Evolutionary conservation across 2,329 filamentous ascomycete genomes (phyloP), one percentile per base, ranked within the genome.

Genomic region (Microascus cirrosus): DNA sequence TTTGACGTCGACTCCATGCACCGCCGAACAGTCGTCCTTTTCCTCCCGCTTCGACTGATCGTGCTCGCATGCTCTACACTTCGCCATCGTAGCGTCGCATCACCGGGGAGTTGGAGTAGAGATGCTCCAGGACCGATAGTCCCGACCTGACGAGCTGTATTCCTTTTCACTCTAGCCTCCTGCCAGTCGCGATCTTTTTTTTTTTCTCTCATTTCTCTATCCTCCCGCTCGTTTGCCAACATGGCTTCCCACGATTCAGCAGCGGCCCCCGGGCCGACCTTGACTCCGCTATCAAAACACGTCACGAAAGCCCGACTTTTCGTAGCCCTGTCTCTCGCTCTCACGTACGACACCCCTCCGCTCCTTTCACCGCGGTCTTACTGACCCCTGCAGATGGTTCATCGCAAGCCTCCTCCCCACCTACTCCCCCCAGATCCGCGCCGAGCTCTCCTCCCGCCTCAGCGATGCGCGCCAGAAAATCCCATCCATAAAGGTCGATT

Each of bases 401-500:
- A 53, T 57, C 20, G 76, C 77, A 6, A 67, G 71, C 42, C 62
- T 77, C 3, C 60, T 78, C 5, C 74, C 75, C 8, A 66, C 66
- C 48, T 78, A 77, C 66, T 70, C 72, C 50, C 72, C 74, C 52
- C 67, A 68, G n/a, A 71, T 78, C 59, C 67, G 71, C 59, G 67
- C 69, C 6, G 62, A 70, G 12, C 66, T 75, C 60, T 68, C 67
- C 45, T 66, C 69, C 34, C 65, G 71, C 58, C 61, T 77, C 42
- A 68, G 72, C 28, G 71, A 75, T 58, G 72, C 73, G 1, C 67
- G 69, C 35, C 71, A 70, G 58, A 72, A 68, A 60, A 71, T 74
- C 1, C 72, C 72, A 11, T 63, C 62, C 50, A 66, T 76, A 62
- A 72, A 71, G 59, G 66, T 75, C 55, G 71, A 74, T 62, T 75